phyloP scores from a whole-genome alignment of 768 basidiomycete genomes.

The Amanita exitialis region DNA sequence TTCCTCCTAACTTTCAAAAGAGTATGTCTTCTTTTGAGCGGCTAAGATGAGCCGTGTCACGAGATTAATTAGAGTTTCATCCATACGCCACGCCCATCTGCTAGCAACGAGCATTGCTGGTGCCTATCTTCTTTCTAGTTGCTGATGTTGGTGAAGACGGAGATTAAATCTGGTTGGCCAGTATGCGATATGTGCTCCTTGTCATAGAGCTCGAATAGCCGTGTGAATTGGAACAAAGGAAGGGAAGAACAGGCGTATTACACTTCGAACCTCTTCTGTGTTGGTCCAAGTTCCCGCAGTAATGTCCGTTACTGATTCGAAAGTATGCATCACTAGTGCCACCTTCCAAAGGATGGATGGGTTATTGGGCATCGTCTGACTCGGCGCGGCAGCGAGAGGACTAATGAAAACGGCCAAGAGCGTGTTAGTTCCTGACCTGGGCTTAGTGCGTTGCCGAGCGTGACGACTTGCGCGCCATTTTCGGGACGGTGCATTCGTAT shows the following conservation, averaged over 20 bases:
- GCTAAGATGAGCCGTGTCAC: not conserved
- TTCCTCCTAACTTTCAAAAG: not conserved
- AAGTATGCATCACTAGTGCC: not conserved
- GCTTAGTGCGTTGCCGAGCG: too few species aligned
- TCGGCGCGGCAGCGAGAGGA: not conserved
- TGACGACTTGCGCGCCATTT: not conserved
- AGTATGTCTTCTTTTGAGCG: not conserved
- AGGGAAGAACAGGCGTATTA: not conserved
- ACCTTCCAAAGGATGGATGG: not conserved
- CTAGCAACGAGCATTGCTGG: not conserved
- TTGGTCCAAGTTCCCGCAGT: conserved; percentile 1
- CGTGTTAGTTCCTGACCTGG: not conserved
- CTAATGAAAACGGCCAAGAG: not conserved
- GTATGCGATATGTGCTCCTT: not conserved
- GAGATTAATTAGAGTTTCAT: not conserved
- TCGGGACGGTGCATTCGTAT: not conserved
- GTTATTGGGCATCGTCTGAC: not conserved
- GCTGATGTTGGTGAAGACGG: not conserved
- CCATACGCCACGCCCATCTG: not conserved
- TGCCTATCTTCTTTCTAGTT: not conserved
- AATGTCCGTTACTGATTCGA: conserved; percentile 1
- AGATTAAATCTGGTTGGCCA: not conserved
- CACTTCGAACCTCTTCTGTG: not conserved
- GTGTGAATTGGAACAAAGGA: not conserved
- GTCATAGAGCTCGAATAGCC: too few species aligned